Evolutionary conservation across 2,329 filamentous ascomycete species (phyloP).

Genomic region (Venturiaceae sp.): DNA sequence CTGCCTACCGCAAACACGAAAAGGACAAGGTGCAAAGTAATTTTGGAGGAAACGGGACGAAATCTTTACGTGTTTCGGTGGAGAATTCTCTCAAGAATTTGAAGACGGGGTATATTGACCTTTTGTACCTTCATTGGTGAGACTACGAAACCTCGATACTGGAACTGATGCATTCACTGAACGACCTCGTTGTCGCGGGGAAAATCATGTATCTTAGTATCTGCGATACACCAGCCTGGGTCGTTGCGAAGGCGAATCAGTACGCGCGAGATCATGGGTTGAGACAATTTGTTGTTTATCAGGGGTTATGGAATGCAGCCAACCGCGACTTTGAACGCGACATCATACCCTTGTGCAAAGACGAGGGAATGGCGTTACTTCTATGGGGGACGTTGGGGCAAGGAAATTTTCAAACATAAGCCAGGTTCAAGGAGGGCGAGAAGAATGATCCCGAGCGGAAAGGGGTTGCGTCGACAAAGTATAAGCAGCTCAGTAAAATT

Average conservation of each 20-base stretch:
- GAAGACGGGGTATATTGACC: slow-evolving; percentile 30
- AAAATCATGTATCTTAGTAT: slow-evolving; percentile 30
- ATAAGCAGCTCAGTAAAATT: slow-evolving; percentile 44
- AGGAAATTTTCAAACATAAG: slow-evolving; percentile 30
- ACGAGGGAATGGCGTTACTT: slow-evolving; percentile 52
- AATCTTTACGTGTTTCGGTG: slow-evolving; percentile 26
- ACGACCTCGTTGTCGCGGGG: slow-evolving; percentile 21
- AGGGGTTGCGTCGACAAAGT: slow-evolving; percentile 31
- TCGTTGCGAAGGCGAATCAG: slow-evolving; percentile 37
- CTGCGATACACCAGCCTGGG: slow-evolving; percentile 25
- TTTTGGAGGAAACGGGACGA: slow-evolving; percentile 30
- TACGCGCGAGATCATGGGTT: slow-evolving; percentile 61
- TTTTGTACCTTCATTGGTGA: slow-evolving; percentile 3
- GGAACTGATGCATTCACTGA: slow-evolving; percentile 27
- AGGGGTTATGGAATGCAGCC: slow-evolving; percentile 53
- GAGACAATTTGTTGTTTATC: slow-evolving; percentile 59
- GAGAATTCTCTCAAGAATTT: slow-evolving; percentile 29
- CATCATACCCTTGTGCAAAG: slow-evolving; percentile 55
- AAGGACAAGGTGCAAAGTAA: slow-evolving; percentile 27
- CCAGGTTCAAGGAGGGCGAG: slow-evolving; percentile 12
- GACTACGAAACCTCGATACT: slow-evolving; percentile 23
- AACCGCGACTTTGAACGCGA: slow-evolving; percentile 59
- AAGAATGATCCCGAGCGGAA: slow-evolving; percentile 24
- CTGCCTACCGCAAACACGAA: neutral
- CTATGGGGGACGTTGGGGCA: slow-evolving; percentile 46